Conservation (phyloP, 768 basidiomycete genomes). For the Rhodosporidiobolus odoratus region DNA sequence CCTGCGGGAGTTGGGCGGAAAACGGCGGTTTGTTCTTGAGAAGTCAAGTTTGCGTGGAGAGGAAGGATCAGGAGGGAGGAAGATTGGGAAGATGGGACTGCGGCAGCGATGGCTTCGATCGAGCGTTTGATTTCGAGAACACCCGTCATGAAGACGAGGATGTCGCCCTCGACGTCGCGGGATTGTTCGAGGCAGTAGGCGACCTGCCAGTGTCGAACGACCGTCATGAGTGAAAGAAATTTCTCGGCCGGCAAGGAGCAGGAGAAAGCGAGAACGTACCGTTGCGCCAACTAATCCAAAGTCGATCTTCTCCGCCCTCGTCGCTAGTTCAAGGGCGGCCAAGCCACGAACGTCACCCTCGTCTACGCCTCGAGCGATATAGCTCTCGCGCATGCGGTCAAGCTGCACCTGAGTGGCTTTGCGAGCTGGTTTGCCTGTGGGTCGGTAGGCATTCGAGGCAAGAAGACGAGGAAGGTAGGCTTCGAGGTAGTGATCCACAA, state of each 20-base stretch:
- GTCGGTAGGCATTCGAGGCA: constrained; percentile 42
- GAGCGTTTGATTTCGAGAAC: constrained; percentile 53
- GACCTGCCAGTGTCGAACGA: constrained; percentile 5
- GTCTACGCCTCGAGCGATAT: constrained; percentile 56
- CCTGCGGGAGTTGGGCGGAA: constrained; percentile 58
- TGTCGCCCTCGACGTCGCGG: constrained; percentile 54
- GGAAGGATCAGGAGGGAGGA: constrained; percentile 52
- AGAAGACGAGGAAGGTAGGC: constrained; percentile 56
- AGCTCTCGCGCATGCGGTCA: constrained; percentile 53
- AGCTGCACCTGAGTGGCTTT: constrained; percentile 54
- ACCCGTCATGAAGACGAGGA: constrained; percentile 86
- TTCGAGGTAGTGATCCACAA: constrained; percentile 66
- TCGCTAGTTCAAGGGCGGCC: constrained; percentile 59
- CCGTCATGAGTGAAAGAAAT: background rate
- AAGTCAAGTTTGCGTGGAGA: constrained; percentile 82
- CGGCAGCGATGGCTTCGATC: constrained; percentile 39
- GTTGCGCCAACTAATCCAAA: constrained; percentile 67
- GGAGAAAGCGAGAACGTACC: constrained; percentile 49
- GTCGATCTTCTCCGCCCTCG: constrained; percentile 63
- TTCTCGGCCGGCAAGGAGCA: background rate
- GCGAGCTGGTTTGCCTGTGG: constrained; percentile 48
- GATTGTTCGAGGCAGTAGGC: constrained; percentile 28
- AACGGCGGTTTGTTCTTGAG: constrained; percentile 71
- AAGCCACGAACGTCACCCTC: constrained; percentile 49
- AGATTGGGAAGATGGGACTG: constrained; percentile 40